Evolutionary conservation across 2,329 filamentous ascomycete genomes (phyloP), one percentile per base, ranked within the genome.

Genomic region (Aspergillus sp.): DNA sequence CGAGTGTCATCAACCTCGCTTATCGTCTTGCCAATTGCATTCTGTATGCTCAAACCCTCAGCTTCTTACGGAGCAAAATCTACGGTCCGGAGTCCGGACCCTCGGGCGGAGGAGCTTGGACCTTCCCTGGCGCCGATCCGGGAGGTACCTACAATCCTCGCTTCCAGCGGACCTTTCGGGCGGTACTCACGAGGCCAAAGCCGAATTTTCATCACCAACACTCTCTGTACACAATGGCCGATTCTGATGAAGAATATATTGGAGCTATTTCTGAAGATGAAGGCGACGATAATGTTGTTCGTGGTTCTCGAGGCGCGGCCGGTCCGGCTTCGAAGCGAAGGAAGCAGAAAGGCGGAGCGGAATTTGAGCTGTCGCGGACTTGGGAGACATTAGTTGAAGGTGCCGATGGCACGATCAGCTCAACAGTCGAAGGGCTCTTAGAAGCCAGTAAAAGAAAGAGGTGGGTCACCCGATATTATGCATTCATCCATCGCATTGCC

Each of bases 361-460:
- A 78, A 64, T 79, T 78, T 72, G 76, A 80, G 64, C 76, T 81
- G 39, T 75, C 76, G 24, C 70, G 80, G 62, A 81, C 80, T 18
- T 83, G 80, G 80, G 90, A 93, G 70, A 85, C 84, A 6, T 84
- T 93, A 34, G 84, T 90, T 49, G 91, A 95, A 74, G 88, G 88
- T 18, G 88, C 86, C 42, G 90, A 96, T 76, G 91, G 90, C 45
- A 87, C 86, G 56, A 85, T 96, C 64, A 87, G 86, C 56, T 85
- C 83, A 42, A 82, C 84, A 12, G 83, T 96, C 41, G 87, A 90
- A 62, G 88, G 88, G 20, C 76, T 89, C 30, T 82, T 92, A 48
- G 91, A 96, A 74, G 90, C 91, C 20, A 87, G 90, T 71, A 96
- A 96, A 80, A 86, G 92, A 58, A 87, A 87, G 71, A 81, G 85